A percentile compares a stretch with the other conserved stretches of the same genome.
Evolutionary conservation across 2,329 filamentous ascomycete genomes (phyloP).

Genomic region (Venturia aucupariae): DNA sequence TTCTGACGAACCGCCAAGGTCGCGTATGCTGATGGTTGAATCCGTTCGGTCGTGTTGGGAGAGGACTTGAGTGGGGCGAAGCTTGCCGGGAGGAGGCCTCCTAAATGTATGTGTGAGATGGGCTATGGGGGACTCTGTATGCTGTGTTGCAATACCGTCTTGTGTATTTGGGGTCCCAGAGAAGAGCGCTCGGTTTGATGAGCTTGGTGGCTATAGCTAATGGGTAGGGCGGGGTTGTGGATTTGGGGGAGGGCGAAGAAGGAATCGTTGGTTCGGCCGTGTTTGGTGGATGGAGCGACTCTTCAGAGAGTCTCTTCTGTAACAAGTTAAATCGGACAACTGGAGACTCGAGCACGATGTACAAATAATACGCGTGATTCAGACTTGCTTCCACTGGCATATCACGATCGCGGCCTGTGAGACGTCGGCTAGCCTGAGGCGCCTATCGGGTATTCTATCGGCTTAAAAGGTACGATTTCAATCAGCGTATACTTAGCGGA

Average conservation of each 20-base stretch:
- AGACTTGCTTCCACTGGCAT: too few species aligned
- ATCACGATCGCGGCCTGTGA: too few species aligned
- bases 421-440: too few species aligned
- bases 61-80: conserved; percentile 40
- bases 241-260: background rate
- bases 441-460: too few species aligned
- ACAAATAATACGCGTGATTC: too few species aligned
- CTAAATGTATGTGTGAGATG: background rate
- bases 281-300: background rate
- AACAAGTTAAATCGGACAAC: too few species aligned
- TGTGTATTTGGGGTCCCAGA: conserved; percentile 35
- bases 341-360: too few species aligned
- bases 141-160: background rate
- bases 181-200: conserved; percentile 39
- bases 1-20: conserved; percentile 34
- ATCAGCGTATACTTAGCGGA: too few species aligned
- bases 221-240: conserved; percentile 23
- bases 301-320: too few species aligned
- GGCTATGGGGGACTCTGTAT: conserved; percentile 16
- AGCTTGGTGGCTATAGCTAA: conserved; percentile 36
- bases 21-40: conserved; percentile 42
- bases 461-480: too few species aligned
- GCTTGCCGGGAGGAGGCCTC: conserved; percentile 35
- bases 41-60: conserved; percentile 38
- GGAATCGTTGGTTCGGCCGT: background rate